Evolutionary conservation across 371 early-diverging fungal species (phyloP), one percentile per base, ranked within the genome.

Genomic region (Chytridium lagenaria): DNA sequence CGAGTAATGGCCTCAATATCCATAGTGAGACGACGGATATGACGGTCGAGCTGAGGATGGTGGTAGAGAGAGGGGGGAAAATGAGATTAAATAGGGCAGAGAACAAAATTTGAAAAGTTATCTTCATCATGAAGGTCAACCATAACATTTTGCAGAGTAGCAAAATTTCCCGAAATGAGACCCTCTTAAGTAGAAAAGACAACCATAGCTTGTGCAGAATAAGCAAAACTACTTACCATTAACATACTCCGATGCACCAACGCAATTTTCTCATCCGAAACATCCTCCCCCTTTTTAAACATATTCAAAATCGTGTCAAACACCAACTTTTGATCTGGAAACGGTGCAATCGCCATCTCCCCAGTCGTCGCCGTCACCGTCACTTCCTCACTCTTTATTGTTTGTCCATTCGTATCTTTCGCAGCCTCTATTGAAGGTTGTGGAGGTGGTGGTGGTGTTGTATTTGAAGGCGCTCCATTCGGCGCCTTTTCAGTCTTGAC

Each of bases 181-280:
- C n/a, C n/a, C n/a, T n/a, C n/a, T n/a, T n/a, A n/a, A n/a, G n/a
- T n/a, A n/a, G n/a, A n/a, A n/a, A n/a, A n/a, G n/a, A n/a, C n/a
- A n/a, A n/a, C n/a, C n/a, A n/a, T n/a, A n/a, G n/a, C n/a, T n/a
- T n/a, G n/a, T n/a, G n/a, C n/a, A n/a, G n/a, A n/a, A n/a, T n/a
- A 26, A n/a, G 30, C 23, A 34, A 38, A 28, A 31, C 3, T 1
- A 31, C 65, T 16, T 44, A 78, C 67, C 66, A 75, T 36, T 22
- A 34, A 66, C 52, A 70, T 65, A 0, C 70, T 69, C 49, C 70
- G 34, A 33, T 79, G 76, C 22, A 78, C 75, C 12, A 80, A 37
- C 12, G 64, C 61, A 23, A 78, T 31, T 64, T 78, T 78, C 23
- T 81, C 77, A 33, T 81, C 80, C 15, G 81, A 65, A 37, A 81